These are phyloP conservation scores for Juglanconis oblonga DNA, from an alignment of 2,329 filamentous ascomycete species.

Conservation along the genomic window DNA sequence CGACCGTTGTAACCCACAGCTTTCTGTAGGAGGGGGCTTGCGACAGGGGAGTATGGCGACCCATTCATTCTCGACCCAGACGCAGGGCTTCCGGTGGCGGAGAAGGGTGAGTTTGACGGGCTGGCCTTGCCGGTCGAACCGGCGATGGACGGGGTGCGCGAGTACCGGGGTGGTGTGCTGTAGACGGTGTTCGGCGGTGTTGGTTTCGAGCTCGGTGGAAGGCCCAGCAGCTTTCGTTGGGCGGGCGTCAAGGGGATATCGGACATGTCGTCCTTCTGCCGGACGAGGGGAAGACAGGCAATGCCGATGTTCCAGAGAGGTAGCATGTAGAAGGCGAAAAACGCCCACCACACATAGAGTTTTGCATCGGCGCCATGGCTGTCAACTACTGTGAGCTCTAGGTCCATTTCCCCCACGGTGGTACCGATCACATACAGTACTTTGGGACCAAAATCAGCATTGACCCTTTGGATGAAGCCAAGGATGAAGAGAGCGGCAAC, in stretches of 20 bases:
- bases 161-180: constrained; percentile 84
- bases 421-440: constrained; percentile 34
- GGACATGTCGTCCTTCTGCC: constrained; percentile 70
- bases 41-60: constrained; percentile 44
- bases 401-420: background rate
- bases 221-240: constrained; percentile 80
- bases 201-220: constrained; percentile 62
- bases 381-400: constrained; percentile 10
- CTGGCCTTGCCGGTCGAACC: constrained; percentile 60
- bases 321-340: constrained; percentile 49
- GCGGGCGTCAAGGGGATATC: constrained; percentile 91
- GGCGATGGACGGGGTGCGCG: constrained; percentile 66
- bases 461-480: constrained; percentile 35
- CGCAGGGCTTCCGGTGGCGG: constrained; percentile 43
- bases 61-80: constrained; percentile 31
- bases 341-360: constrained; percentile 41
- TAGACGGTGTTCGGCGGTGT: constrained; percentile 70
- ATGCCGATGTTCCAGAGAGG: constrained; percentile 68
- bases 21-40: constrained; percentile 65
- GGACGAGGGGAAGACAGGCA: constrained; percentile 70
- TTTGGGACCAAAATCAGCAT: constrained; percentile 33
- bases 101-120: constrained; percentile 56
- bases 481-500: constrained; percentile 38
- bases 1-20: constrained; percentile 54
- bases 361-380: constrained; percentile 33